These are phyloP conservation scores for Chaetoscypha palmicola DNA, from an alignment of 2,329 filamentous ascomycete species.

Conservation along the genomic window DNA sequence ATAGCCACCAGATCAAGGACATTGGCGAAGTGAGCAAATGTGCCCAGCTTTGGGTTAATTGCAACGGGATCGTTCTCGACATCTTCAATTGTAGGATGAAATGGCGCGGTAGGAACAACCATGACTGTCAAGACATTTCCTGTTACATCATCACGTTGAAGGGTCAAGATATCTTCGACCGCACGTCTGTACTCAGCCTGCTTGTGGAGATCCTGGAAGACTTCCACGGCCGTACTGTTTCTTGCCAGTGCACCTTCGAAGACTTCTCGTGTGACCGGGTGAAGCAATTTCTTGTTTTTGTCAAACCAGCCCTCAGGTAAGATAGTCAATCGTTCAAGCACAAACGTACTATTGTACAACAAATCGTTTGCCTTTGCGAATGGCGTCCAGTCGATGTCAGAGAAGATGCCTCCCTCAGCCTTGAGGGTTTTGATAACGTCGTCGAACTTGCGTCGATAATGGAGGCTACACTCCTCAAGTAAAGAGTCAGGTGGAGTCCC, in stretches of 20 bases:
- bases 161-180: slow-evolving; percentile 35
- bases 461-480: slow-evolving; percentile 36
- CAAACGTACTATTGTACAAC: slow-evolving; percentile 46
- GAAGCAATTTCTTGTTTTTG: slow-evolving; percentile 41
- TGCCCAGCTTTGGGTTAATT: slow-evolving; percentile 41
- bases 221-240: slow-evolving; percentile 37
- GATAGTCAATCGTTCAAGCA: slow-evolving; percentile 43
- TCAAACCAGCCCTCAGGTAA: slow-evolving; percentile 35
- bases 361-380: slow-evolving; percentile 44
- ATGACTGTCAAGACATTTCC: slow-evolving; percentile 34
- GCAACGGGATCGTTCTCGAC: slow-evolving; percentile 43
- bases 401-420: slow-evolving; percentile 29
- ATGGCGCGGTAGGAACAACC: slow-evolving; percentile 45
- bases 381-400: slow-evolving; percentile 35
- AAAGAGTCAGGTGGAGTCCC: slow-evolving; percentile 40
- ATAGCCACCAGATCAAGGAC: slow-evolving; percentile 45
- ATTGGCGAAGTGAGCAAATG: slow-evolving; percentile 49
- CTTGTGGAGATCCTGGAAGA: slow-evolving; percentile 41
- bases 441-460: slow-evolving; percentile 37
- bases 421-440: slow-evolving; percentile 35
- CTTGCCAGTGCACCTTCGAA: slow-evolving; percentile 35
- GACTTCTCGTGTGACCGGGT: slow-evolving; percentile 42
- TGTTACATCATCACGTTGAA: slow-evolving; percentile 9
- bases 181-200: slow-evolving; percentile 38
- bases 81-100: slow-evolving; percentile 40